Percentiles rank a stretch among this genome's conserved stretches.
phyloP scores from a whole-genome alignment of 2,329 filamentous ascomycete species.

The Penicillium brasilianum region DNA sequence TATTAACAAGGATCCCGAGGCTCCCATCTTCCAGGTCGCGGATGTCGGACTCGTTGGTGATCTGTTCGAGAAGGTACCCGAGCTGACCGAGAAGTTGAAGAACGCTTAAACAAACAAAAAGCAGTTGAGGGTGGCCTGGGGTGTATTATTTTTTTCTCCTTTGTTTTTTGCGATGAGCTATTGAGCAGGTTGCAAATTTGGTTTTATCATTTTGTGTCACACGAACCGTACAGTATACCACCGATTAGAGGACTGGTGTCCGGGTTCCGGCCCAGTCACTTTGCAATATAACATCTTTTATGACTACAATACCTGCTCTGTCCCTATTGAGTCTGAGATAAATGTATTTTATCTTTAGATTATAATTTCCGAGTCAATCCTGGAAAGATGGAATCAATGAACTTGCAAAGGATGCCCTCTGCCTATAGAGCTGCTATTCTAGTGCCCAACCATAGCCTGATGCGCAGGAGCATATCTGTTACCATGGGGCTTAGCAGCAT shows the following conservation, averaged over 20 bases:
- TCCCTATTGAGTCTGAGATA: neutral
- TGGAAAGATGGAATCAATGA: neutral
- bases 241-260: conserved; percentile 19
- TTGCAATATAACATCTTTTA: conserved; percentile 18
- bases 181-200: conserved; percentile 15
- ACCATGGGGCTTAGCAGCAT: conserved; percentile 6
- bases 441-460: conserved; percentile 10
- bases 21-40: conserved; percentile 97
- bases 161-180: conserved; percentile 29
- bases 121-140: conserved; percentile 3
- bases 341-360: neutral
- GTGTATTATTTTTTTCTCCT: conserved; percentile 12
- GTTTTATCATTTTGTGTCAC: conserved; percentile 13
- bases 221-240: conserved; percentile 29
- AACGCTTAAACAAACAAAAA: conserved; percentile 35
- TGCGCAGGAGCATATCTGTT: conserved; percentile 2
- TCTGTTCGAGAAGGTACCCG: conserved; percentile 92
- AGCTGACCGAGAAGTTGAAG: conserved; percentile 94
- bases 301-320: neutral
- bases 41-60: conserved; percentile 96
- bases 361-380: too few relatives aligned
- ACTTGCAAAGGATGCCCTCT: neutral
- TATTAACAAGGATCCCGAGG: conserved; percentile 97
- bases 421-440: neutral
- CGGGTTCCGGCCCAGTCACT: conserved; percentile 10